Percentiles rank a stretch among this genome's conserved stretches.
phyloP scores from a whole-genome alignment of 192 early-diverging fungal genomes.

The Coemansia sp. region DNA sequence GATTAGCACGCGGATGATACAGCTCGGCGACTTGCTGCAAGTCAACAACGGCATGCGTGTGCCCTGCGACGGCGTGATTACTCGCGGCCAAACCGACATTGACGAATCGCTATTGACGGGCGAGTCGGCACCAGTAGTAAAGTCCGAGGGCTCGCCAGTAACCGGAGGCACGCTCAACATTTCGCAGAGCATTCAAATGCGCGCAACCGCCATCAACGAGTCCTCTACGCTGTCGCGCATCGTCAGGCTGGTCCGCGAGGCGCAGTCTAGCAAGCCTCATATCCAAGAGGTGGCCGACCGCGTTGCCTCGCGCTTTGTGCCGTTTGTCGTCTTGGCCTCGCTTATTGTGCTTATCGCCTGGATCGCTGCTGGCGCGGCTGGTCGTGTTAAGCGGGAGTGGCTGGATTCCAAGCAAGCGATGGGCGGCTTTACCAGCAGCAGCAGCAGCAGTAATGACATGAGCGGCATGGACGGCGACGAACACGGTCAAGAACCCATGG shows the following conservation, averaged over 20 bases:
- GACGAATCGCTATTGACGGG: slow-evolving; percentile 97
- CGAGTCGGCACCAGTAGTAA: slow-evolving; percentile 84
- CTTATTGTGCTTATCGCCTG: slow-evolving; percentile 79
- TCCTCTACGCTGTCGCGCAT: slow-evolving; percentile 91
- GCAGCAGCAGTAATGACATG: neutral
- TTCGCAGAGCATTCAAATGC: slow-evolving; percentile 75
- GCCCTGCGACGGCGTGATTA: slow-evolving; percentile 57
- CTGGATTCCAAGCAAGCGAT: slow-evolving; percentile 42
- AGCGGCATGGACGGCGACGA: slow-evolving; percentile 9
- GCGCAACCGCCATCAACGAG: slow-evolving; percentile 81
- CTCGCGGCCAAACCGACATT: slow-evolving; percentile 54
- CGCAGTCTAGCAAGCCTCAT: slow-evolving; percentile 91
- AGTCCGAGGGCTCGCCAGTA: slow-evolving; percentile 66
- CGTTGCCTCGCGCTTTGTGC: slow-evolving; percentile 92
- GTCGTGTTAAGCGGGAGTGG: slow-evolving; percentile 31
- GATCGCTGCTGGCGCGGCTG: slow-evolving; percentile 58
- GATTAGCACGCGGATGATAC: slow-evolving; percentile 41
- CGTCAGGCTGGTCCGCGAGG: slow-evolving; percentile 89
- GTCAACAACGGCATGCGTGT: slow-evolving; percentile 70
- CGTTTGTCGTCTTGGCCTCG: slow-evolving; percentile 75
- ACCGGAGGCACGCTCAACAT: slow-evolving; percentile 96
- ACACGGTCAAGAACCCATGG: slow-evolving; percentile 28
- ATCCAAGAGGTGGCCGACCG: slow-evolving; percentile 91
- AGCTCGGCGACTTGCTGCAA: slow-evolving; percentile 52
- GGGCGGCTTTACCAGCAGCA: slow-evolving; percentile 56